Base-by-base conservation (phyloP, 2,329 filamentous ascomycete species). In the Sporothrix dimorphospora region DNA sequence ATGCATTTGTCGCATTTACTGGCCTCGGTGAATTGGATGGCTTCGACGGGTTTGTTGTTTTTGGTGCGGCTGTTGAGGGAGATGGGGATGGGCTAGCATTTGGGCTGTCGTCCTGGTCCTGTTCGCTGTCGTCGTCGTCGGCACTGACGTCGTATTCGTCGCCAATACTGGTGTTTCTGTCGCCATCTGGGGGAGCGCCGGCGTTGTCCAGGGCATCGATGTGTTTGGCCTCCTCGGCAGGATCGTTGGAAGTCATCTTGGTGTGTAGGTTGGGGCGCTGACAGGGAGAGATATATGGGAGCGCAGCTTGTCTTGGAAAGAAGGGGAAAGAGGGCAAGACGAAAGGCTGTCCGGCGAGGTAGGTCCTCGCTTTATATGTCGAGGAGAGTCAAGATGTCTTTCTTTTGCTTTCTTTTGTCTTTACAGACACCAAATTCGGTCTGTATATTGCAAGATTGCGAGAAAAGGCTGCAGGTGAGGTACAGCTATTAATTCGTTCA, bases 351-450 rank as follows among this genome's bases (percentile, higher is more conserved):
- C 30, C 1, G 30, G 57, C 34, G 57, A 63, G 57, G 34, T 7
- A 21, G 7, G 38, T 63, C 59, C 12, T 65, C 4, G 38, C 38
- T 65, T 65, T 65, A 65, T 65, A 65, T 45, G 38, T 65, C 38
- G 59, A 65, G 4, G 38, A 27, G 57, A 42, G 19, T 63, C 57
- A 65, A 21, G 24, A 27, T 16, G 59, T 65, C 21, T 42, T 4
- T 65, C 38, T 45, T 65, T 27, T 65, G 19, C 19, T 24, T 24
- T 59, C 16, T 30, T 47, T 30, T 16, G 27, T 55, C 4, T 27
- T 6, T 21, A 2, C 8, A 57, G 34, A 19, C 12, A 34, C 6
- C 1, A 57, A 19, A 34, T 14, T 11, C 38, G 59, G 45, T 65
- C 38, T 6, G 38, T 65, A 42, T 42, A 19, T 42, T 65, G 21